Percentiles rank a stretch among this genome's conserved stretches.
phyloP scores from a whole-genome alignment of 768 basidiomycete genomes.

The Epithele typhae region DNA sequence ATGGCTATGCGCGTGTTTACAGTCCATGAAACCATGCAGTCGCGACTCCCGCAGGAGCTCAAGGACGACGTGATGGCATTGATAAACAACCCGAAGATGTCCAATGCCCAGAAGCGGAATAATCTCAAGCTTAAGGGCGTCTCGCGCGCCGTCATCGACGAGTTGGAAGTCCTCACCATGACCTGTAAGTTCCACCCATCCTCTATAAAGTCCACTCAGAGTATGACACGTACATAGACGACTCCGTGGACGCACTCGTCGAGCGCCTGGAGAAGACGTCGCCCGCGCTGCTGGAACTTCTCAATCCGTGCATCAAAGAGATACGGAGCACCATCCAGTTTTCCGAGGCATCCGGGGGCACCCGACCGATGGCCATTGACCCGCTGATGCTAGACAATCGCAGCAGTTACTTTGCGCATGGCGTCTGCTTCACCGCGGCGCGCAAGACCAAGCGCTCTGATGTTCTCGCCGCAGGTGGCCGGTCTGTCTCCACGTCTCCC shows the following conservation, averaged over 20 bases:
- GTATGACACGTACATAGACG: conserved; percentile 36
- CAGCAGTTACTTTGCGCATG: conserved; percentile 63
- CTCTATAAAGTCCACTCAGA: background rate
- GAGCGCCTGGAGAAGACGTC: conserved; percentile 57
- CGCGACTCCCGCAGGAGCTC: conserved; percentile 53
- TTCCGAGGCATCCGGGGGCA: conserved; percentile 58
- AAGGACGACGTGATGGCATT: conserved; percentile 62
- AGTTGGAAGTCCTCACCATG: conserved; percentile 67
- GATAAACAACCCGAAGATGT: conserved; percentile 59
- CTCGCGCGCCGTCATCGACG: conserved; percentile 61
- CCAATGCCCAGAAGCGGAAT: conserved; percentile 63
- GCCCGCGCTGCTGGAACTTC: conserved; percentile 42
- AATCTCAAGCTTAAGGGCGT: conserved; percentile 68
- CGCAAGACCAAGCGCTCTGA: conserved; percentile 62
- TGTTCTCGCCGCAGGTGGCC: conserved; percentile 76
- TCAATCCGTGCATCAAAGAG: conserved; percentile 53
- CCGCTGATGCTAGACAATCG: conserved; percentile 73
- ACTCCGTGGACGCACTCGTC: conserved; percentile 56
- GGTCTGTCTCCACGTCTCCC: conserved; percentile 39
- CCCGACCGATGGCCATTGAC: conserved; percentile 58
- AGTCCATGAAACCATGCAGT: conserved; percentile 68
- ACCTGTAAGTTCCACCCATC: conserved; percentile 11
- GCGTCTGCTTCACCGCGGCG: conserved; percentile 72
- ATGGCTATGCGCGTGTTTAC: too few species aligned
- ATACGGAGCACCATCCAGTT: conserved; percentile 59